Evolutionary conservation across 2,329 filamentous ascomycete genomes (phyloP).

Genomic region (Alternaria longipes): DNA sequence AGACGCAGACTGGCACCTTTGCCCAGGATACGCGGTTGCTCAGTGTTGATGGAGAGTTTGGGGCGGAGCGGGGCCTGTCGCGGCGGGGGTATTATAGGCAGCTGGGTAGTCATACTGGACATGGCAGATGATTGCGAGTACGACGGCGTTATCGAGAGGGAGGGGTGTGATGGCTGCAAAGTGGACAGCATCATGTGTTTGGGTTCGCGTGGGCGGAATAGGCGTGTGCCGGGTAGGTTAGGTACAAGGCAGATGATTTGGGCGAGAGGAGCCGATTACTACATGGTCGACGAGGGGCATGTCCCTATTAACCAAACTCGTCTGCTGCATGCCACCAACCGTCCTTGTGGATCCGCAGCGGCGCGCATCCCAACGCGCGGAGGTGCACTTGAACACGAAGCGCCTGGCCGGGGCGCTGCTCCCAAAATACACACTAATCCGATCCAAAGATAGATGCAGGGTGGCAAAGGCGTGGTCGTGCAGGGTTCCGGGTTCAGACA

Average conservation of each 20-base stretch:
- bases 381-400: slow-evolving; percentile 16
- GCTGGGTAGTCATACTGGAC: slow-evolving; percentile 55
- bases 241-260: slow-evolving; percentile 10
- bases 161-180: slow-evolving; percentile 40
- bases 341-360: slow-evolving; percentile 7
- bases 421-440: slow-evolving; percentile 18
- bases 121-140: slow-evolving; percentile 41
- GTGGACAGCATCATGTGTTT: slow-evolving; percentile 49
- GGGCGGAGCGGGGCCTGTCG: slow-evolving; percentile 56
- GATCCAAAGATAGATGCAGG: slow-evolving; percentile 20
- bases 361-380: slow-evolving; percentile 15
- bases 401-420: slow-evolving; percentile 16
- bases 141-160: slow-evolving; percentile 37
- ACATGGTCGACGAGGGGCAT: slow-evolving; percentile 3
- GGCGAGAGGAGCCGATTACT: background rate
- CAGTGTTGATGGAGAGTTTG: slow-evolving; percentile 69
- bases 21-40: slow-evolving; percentile 60
- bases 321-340: slow-evolving; percentile 3
- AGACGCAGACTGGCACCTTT: slow-evolving; percentile 63
- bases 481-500: background rate
- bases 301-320: slow-evolving; percentile 9
- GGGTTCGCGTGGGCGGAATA: slow-evolving; percentile 6
- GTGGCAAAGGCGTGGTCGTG: slow-evolving; percentile 11
- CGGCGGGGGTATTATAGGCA: slow-evolving; percentile 54
- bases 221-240: background rate